Conservation (phyloP, 192 early-diverging fungal genomes). For the Geranomyces variabilis region DNA sequence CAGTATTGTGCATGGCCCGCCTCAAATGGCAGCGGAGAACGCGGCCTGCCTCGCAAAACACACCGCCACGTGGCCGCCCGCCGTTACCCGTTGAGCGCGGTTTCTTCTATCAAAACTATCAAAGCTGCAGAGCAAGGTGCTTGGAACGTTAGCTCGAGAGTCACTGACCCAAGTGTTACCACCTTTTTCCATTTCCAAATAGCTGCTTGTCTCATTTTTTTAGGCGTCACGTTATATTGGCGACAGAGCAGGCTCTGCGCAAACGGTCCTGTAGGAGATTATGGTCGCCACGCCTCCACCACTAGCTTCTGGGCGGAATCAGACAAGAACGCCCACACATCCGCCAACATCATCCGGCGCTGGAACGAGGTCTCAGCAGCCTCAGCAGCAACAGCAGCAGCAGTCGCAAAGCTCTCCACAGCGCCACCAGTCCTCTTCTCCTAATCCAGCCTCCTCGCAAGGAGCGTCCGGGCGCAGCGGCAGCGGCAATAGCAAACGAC, state of each 20-base stretch:
- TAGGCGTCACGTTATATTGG: not conserved
- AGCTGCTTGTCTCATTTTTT: too few relatives aligned
- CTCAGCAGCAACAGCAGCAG: not conserved
- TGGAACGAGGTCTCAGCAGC: not conserved
- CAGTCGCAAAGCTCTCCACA: not conserved
- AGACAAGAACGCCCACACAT: not conserved
- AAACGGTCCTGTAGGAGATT: not conserved
- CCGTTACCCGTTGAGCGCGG: too few relatives aligned
- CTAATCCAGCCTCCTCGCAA: not conserved
- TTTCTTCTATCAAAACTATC: too few relatives aligned
- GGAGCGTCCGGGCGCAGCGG: not conserved
- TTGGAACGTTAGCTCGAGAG: too few relatives aligned
- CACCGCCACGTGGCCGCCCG: too few relatives aligned
- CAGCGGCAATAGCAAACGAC: not conserved
- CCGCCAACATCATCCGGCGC: not conserved
- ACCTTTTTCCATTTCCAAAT: too few relatives aligned
- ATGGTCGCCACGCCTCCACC: conserved; percentile 3
- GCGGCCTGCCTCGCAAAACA: too few relatives aligned
- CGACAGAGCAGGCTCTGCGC: conserved; percentile 10
- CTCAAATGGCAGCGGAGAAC: too few relatives aligned
- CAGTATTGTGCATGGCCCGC: too few relatives aligned
- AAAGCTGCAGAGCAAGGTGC: too few relatives aligned
- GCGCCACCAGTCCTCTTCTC: conserved; percentile 3
- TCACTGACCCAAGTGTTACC: too few relatives aligned
- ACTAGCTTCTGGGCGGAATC: not conserved